Evolutionary conservation across 768 basidiomycete genomes (phyloP), one percentile per base, ranked within the genome.

Genomic region (Lentinula raphanica): DNA sequence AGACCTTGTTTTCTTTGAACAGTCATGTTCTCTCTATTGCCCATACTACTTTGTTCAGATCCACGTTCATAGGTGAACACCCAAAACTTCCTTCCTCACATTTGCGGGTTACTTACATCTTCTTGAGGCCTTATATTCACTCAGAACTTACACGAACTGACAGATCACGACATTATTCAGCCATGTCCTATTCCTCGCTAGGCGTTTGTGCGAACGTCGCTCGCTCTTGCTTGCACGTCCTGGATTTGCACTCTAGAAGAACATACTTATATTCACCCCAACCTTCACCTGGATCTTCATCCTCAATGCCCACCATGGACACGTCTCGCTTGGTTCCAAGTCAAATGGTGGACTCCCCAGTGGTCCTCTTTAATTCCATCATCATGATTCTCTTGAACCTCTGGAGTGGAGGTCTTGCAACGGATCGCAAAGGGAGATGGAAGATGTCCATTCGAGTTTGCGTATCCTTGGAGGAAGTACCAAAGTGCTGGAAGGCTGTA

Each of bases 121-220:
- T 13, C 15, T 12, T 25, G 4, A 39, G 32, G n/a, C 35, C 31
- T 15, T 36, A 39, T 17, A 36, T 53, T 28, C 23, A 15, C 21
- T 23, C 35, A 39, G 51, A 48, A 35, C 81, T 81, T 5, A 85
- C 83, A 70, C 79, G 86, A 51, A 71, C 72, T 15, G 23, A 35
- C 25, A 35, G 74, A 74, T 42, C 74, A 73, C 64, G 19, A 25
- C 5, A 29, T 1, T 38, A 57, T 13, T 69, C 72, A 27, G 72
- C 71, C 59, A 74, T 9, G 83, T 84, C 0, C 85, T 87, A 58
- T 86, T 83, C 68, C 78, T 80, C 40, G 85, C 84, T 45, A 75
- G 86, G 4, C 79, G 46, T 57, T 12, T 57, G 56, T 21, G 46
- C 56, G 21, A 57, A 57, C 27, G 44, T 46, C 9, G 56, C 86